These are phyloP conservation scores for Pogostemon cablin DNA, from an alignment of 257 asterid species.

Conservation along the genomic window DNA sequence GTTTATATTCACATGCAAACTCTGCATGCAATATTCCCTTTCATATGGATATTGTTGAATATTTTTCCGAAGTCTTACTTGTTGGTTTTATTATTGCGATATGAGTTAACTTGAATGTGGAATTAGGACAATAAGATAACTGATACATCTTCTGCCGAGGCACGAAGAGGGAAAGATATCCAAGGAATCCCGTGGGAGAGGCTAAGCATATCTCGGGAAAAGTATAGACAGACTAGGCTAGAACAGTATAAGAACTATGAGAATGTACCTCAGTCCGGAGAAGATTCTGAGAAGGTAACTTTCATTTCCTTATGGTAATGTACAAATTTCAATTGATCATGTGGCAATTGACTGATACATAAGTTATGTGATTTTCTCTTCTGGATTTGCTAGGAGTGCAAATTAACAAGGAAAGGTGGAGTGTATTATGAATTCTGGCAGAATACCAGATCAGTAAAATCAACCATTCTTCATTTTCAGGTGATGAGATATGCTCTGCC, in stretches of 20 bases:
- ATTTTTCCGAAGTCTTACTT: not conserved
- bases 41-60: constrained; percentile 4
- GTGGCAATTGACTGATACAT: not conserved
- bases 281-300: constrained; percentile 53
- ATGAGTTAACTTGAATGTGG: constrained; percentile 40
- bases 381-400: constrained; percentile 51
- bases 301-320: constrained; percentile 6
- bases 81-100: constrained; percentile 17
- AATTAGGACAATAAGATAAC: constrained; percentile 54
- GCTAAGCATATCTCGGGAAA: constrained; percentile 54
- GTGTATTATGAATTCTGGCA: constrained; percentile 60
- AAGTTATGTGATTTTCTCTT: not conserved
- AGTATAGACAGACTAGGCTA: constrained; percentile 63
- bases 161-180: constrained; percentile 66
- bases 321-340: not conserved
- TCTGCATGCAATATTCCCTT: not conserved
- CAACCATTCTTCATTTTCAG: constrained; percentile 70
- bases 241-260: constrained; percentile 68
- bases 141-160: constrained; percentile 65
- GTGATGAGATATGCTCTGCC: constrained; percentile 34
- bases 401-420: constrained; percentile 56
- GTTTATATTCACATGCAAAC: constrained; percentile 26
- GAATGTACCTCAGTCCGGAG: constrained; percentile 56
- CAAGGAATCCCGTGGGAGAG: constrained; percentile 77
- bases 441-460: constrained; percentile 64